A percentile compares a stretch with the other conserved stretches of the same genome.
phyloP scores from a whole-genome alignment of 768 basidiomycete genomes.

The Trametes cubensis region DNA sequence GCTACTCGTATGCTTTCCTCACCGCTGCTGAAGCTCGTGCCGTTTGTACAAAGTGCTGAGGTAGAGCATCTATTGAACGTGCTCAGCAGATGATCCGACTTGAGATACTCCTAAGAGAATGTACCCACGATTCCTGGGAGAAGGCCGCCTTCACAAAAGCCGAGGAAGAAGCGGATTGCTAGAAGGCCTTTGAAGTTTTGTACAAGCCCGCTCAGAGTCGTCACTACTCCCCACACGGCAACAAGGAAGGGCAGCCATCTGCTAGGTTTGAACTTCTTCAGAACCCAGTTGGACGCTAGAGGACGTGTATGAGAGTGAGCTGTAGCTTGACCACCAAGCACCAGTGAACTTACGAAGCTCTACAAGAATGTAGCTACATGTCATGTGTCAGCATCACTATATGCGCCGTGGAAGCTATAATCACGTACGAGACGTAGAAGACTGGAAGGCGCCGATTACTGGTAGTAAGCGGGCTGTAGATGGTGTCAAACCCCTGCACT shows the following conservation, averaged over 20 bases:
- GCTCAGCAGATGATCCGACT: neutral
- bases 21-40: conserved; percentile 63
- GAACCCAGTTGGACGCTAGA: conserved; percentile 40
- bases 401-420: neutral
- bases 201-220: conserved; percentile 54
- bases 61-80: conserved; percentile 51
- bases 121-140: conserved; percentile 60
- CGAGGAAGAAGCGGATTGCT: conserved; percentile 61
- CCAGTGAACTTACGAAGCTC: conserved; percentile 43
- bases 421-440: conserved; percentile 55
- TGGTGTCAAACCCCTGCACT: conserved; percentile 6
- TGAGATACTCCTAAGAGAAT: neutral
- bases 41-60: conserved; percentile 62
- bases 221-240: conserved; percentile 56
- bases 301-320: neutral
- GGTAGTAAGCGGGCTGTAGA: neutral
- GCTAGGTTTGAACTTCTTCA: conserved; percentile 42
- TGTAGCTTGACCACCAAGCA: neutral
- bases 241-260: conserved; percentile 63
- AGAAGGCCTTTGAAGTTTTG: conserved; percentile 61
- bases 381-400: neutral
- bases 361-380: conserved; percentile 50
- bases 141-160: conserved; percentile 66
- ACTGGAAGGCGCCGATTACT: conserved; percentile 36
- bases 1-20: conserved; percentile 7